Evolutionary conservation across 148 eudicot genomes (phyloP).

Genomic region (Amaranthus hypochondriacus): DNA sequence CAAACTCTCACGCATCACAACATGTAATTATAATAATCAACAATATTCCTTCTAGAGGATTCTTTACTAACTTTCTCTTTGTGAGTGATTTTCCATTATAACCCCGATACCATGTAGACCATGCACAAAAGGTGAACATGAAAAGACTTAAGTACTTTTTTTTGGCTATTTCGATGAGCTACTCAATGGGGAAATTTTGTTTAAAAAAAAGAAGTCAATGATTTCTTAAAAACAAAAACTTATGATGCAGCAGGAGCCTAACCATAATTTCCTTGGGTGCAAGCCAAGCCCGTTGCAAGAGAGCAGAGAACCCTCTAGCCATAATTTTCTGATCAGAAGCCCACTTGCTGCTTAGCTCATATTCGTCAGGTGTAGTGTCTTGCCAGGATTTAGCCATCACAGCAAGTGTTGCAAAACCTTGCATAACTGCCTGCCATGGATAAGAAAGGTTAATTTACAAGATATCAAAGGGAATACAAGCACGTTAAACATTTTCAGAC

Average conservation of each 20-base stretch:
- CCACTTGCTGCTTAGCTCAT: slow-evolving; percentile 35
- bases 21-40: too few relatives aligned
- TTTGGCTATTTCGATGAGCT: not conserved
- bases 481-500: not conserved
- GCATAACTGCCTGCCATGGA: slow-evolving; percentile 47
- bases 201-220: too few relatives aligned
- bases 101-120: not conserved
- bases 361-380: slow-evolving; percentile 48
- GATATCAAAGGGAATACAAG: not conserved
- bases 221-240: not conserved
- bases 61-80: too few relatives aligned
- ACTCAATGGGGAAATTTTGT: not conserved
- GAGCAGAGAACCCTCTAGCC: slow-evolving; percentile 53
- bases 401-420: slow-evolving; percentile 60
- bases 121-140: slow-evolving; percentile 5
- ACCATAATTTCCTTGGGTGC: slow-evolving; percentile 42
- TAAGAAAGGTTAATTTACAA: not conserved
- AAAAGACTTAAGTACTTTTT: not conserved
- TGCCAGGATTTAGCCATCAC: slow-evolving; percentile 74
- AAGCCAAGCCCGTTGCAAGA: slow-evolving; percentile 72
- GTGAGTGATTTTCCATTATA: too few relatives aligned
- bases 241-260: slow-evolving; percentile 19
- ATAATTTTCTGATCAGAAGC: slow-evolving; percentile 40
- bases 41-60: too few relatives aligned
- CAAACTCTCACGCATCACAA: too few relatives aligned